phyloP scores from a whole-genome alignment of 345 rosid species.

The Ailanthus altissimus region DNA sequence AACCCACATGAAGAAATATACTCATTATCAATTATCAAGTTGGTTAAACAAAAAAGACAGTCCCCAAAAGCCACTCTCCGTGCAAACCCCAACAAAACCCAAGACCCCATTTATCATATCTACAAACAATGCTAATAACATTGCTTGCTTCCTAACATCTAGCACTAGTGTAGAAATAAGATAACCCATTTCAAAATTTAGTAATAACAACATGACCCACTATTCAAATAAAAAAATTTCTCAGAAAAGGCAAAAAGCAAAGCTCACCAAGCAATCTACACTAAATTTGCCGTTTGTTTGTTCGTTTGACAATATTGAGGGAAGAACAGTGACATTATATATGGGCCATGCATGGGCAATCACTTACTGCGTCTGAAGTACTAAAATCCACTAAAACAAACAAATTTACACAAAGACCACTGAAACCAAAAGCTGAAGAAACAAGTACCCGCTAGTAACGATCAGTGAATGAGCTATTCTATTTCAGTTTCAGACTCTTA shows the following conservation, averaged over 20 bases:
- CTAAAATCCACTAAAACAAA: constrained; percentile 16
- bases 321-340: constrained; percentile 18
- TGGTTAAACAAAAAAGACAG: constrained; percentile 37
- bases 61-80: constrained; percentile 57
- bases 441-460: constrained; percentile 12
- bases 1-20: constrained; percentile 29
- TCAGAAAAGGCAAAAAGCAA: neutral
- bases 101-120: constrained; percentile 31
- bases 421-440: constrained; percentile 12
- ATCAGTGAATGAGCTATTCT: constrained; percentile 28
- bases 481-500: constrained; percentile 19
- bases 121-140: constrained; percentile 20
- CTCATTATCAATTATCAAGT: constrained; percentile 24
- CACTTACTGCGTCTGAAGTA: constrained; percentile 17
- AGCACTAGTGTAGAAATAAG: constrained; percentile 15
- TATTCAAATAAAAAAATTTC: neutral
- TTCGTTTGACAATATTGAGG: neutral
- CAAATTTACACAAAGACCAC: constrained; percentile 20
- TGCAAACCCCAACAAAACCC: constrained; percentile 45
- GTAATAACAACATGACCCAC: constrained; percentile 13
- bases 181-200: constrained; percentile 28
- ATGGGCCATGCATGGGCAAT: constrained; percentile 22
- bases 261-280: constrained; percentile 22
- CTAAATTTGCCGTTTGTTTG: constrained; percentile 2
- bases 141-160: neutral